Conservation (phyloP, 1,284 basidiomycete genomes). For the Sanguinoderma infundibulare region DNA sequence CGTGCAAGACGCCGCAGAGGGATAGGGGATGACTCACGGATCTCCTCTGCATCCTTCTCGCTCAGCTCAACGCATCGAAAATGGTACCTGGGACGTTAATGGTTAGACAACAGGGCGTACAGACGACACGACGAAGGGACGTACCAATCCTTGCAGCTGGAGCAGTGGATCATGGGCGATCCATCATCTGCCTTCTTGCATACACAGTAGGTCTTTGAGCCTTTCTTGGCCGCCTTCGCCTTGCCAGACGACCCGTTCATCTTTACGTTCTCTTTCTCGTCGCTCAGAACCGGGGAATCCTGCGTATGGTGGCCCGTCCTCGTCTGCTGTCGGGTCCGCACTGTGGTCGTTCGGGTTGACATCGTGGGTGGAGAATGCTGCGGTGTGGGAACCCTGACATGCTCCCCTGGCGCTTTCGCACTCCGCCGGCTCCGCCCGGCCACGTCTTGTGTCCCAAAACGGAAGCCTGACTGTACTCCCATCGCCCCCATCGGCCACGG, state of each 20-base stretch:
- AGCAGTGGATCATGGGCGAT: constrained; percentile 81
- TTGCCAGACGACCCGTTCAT: constrained; percentile 22
- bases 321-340: constrained; percentile 15
- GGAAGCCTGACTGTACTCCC: background rate
- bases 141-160: constrained; percentile 76
- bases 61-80: constrained; percentile 68
- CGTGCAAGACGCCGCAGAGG: background rate
- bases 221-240: constrained; percentile 25
- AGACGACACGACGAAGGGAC: constrained; percentile 29
- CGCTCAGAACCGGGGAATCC: constrained; percentile 1
- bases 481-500: background rate
- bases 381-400: background rate
- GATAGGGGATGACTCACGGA: constrained; percentile 49
- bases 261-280: constrained; percentile 27
- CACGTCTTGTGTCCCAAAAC: background rate
- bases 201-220: constrained; percentile 51
- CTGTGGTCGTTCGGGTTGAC: constrained; percentile 46
- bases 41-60: constrained; percentile 70
- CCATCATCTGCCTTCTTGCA: constrained; percentile 74
- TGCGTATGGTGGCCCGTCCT: constrained; percentile 6
- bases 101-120: constrained; percentile 3
- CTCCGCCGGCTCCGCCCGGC: constrained; percentile 10
- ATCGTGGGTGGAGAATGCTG: constrained; percentile 33
- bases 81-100: constrained; percentile 62
- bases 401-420: constrained; percentile 3